Evolutionary conservation across 2,329 filamentous ascomycete genomes (phyloP), one percentile per base, ranked within the genome.

Genomic region (Cordyceps pruinosa): DNA sequence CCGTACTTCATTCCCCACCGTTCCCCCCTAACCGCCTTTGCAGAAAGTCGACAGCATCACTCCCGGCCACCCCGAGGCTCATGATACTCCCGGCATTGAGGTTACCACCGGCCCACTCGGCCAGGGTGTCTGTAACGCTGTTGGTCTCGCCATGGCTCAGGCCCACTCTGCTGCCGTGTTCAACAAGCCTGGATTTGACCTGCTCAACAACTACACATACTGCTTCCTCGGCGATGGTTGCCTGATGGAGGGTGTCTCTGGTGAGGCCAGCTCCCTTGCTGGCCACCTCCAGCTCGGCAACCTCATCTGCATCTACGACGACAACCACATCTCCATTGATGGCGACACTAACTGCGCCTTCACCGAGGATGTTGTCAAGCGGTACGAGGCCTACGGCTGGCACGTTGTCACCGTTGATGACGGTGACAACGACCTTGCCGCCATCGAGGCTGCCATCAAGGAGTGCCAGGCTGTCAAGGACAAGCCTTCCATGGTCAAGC

Each of bases 201-300:
- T 99, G 58, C 77, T 96, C 76, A 88, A 95, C 84, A 97, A 97
- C 87, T 85, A 97, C 84, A 99, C 94, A 72, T 99, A 92, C 79
- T 79, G 75, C 76, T 96, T 97, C 84, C 89, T 99, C 72, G 94
- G 94, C 73, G 94, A 99, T 81, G 94, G 94, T 65, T 99, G 94
- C 78, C 84, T 95, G 77, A 95, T 96, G 92, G 94, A 99, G 82
- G 94, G 94, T 82, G 83, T 99, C 79, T 90, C 94, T 65, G 84
- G 85, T 71, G 94, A 99, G 81, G 93, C 94, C 69, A 90, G 83
- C 66, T 96, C 91, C 60, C 83, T 91, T 66, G 94, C 94, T 66
- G 94, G 94, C 71, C 94, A 99, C 80, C 83, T 97, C 75, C 89
- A 97, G 83, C 86, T 99, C 64, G 94, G 93, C 72, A 99, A 97